Evolutionary conservation across 1,139 yeast species (phyloP).

Genomic region (Arxiozyma heterogenica): DNA sequence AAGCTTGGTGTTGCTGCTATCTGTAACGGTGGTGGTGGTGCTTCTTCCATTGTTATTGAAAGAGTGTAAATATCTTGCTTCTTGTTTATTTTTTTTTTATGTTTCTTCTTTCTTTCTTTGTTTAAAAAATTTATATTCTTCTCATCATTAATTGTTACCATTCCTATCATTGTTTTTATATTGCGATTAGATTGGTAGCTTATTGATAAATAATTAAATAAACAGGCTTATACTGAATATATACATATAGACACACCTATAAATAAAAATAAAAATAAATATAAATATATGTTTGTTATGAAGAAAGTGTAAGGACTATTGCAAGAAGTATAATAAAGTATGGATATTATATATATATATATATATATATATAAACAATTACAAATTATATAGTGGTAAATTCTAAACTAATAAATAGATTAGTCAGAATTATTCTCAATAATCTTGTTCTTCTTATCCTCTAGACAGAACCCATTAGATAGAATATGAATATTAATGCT

Average conservation of each 20-base stretch:
- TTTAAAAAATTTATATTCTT: not conserved
- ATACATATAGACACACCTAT: not conserved
- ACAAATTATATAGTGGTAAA: too few relatives aligned
- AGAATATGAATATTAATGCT: too few relatives aligned
- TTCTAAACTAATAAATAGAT: too few relatives aligned
- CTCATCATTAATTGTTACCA: not conserved
- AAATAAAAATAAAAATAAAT: too few relatives aligned
- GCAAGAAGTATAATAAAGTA: too few relatives aligned
- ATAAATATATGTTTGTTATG: too few relatives aligned
- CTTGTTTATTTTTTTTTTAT: not conserved
- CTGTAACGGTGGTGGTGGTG: constrained; percentile 99
- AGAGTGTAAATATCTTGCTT: constrained; percentile 26
- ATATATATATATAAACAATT: too few relatives aligned
- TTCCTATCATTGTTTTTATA: not conserved
- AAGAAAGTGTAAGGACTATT: too few relatives aligned
- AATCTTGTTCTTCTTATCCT: too few relatives aligned
- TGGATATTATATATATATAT: too few relatives aligned
- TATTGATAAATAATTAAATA: not conserved
- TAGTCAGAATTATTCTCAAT: too few relatives aligned
- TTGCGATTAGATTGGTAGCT: not conserved
- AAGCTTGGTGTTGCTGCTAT: constrained; percentile 89
- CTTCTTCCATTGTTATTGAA: constrained; percentile 74
- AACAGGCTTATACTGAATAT: not conserved
- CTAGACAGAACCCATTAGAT: too few relatives aligned
- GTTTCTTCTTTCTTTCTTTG: not conserved